Percentiles rank a stretch among this genome's conserved stretches.
Conservation (phyloP, 768 basidiomycete species). For the Termitomyces sp. region DNA sequence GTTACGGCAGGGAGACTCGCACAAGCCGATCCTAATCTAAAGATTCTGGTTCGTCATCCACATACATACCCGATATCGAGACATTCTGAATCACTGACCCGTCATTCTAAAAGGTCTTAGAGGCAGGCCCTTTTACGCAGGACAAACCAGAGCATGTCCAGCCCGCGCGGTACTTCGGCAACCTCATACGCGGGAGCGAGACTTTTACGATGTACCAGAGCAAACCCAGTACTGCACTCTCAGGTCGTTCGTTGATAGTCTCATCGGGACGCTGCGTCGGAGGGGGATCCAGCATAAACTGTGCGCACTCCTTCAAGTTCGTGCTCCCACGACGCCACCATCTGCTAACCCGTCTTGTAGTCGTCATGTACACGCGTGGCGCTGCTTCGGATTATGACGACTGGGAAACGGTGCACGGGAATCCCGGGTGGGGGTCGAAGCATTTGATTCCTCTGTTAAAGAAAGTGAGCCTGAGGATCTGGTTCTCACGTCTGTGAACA, state of each 20-base stretch:
- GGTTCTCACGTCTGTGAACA: background rate
- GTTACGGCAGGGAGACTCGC: conserved; percentile 55
- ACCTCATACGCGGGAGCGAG: conserved; percentile 36
- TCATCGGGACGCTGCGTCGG: conserved; percentile 52
- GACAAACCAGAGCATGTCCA: conserved; percentile 48
- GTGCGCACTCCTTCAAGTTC: conserved; percentile 28
- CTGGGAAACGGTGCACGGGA: conserved; percentile 50
- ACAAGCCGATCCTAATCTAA: conserved; percentile 48
- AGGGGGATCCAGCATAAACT: conserved; percentile 63
- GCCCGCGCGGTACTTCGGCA: conserved; percentile 48
- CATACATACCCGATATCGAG: background rate
- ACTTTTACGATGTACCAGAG: conserved; percentile 46
- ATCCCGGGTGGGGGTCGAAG: conserved; percentile 64
- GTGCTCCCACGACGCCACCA: background rate
- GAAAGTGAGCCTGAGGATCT: conserved; percentile 38
- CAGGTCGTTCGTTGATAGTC: conserved; percentile 43
- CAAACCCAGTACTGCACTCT: conserved; percentile 38
- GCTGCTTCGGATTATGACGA: conserved; percentile 65
- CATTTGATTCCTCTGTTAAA: conserved; percentile 55
- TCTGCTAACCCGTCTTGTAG: conserved; percentile 19
- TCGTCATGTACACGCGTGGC: conserved; percentile 56
- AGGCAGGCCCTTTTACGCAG: conserved; percentile 53
- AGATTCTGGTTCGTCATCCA: conserved; percentile 43
- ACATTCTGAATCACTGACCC: background rate
- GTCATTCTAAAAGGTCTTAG: conserved; percentile 40